Evolutionary conservation across 768 basidiomycete species (phyloP), one percentile per base, ranked within the genome.

Genomic region (Lactarius indigo): DNA sequence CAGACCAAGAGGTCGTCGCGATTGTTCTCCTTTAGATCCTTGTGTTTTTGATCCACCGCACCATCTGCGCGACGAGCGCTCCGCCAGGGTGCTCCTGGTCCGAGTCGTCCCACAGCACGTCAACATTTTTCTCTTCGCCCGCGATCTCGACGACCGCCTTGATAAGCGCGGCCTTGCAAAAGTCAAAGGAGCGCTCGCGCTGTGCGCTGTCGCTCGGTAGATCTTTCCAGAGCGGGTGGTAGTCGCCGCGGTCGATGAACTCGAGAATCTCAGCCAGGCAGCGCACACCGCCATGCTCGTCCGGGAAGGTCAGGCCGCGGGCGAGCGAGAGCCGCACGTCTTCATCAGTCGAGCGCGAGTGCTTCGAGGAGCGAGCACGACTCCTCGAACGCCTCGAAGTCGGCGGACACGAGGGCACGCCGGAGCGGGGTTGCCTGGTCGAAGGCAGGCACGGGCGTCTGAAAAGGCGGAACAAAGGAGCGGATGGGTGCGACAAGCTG

Each of bases 81-180:
- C 90, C 90, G n/a, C 89, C 88, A 6, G 88, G 86, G 50, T 80
- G 75, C 20, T 75, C 78, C 35, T 79, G 75, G 58, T 86, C 83
- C 23, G 81, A 83, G 54, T 85, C 83, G 69, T 89, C 86, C 87
- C 91, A 93, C n/a, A 94, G 78, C 9, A 88, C 84, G 59, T 92
- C 87, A 68, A 84, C 84, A 69, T 91, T 93, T 69, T 83, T 85
- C 68, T 90, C 89, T 73, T 93, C 90, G 44, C 92, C 92, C 10
- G 91, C 86, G 47, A 91, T 86, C 72, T 94, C 93, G 33, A 96
- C 92, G 18, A 95, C 84, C 3, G 89, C 85, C 72, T 94, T 93
- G 75, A 94, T 88, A 10, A 94, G 79, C 0, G 91, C 92, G 4
- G 88, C 90, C 77, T 95, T 96, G 78, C 92, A 92, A 33, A 88